phyloP scores from a whole-genome alignment of 2,329 filamentous ascomycete species.

The Paraphaeosphaeria minitans region DNA sequence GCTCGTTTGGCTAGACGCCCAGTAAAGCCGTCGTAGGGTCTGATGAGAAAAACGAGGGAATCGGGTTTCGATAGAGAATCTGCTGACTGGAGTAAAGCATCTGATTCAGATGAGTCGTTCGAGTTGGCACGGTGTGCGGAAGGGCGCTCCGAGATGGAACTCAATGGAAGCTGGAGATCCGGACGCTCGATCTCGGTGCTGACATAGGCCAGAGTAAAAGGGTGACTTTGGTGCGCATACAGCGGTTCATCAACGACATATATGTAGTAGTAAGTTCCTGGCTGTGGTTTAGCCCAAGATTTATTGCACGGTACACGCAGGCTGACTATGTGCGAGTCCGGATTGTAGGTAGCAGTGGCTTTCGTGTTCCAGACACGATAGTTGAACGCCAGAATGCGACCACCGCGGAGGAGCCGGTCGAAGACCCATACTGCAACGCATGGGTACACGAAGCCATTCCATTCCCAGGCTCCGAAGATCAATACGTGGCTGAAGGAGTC shows the following conservation, averaged over 20 bases:
- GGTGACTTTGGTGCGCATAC: constrained; percentile 56
- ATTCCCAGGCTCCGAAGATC: constrained; percentile 56
- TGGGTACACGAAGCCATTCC: constrained; percentile 57
- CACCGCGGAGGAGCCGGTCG: constrained; percentile 55
- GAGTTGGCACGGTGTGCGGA: constrained; percentile 15
- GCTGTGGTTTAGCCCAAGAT: constrained; percentile 40
- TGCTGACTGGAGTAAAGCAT: constrained; percentile 33
- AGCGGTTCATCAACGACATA: constrained; percentile 52
- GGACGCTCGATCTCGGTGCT: constrained; percentile 9
- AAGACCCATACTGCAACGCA: constrained; percentile 57
- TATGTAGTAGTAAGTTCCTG: constrained; percentile 58
- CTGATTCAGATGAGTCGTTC: constrained; percentile 30
- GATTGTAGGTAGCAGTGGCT: constrained; percentile 51
- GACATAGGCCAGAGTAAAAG: constrained; percentile 48
- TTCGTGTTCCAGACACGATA: constrained; percentile 43
- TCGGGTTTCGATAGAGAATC: not conserved
- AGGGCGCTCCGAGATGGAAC: constrained; percentile 3
- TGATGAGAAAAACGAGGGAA: constrained; percentile 54
- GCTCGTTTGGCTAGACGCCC: constrained; percentile 49
- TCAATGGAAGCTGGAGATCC: not conserved
- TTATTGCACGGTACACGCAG: constrained; percentile 52
- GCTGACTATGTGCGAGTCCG: constrained; percentile 52
- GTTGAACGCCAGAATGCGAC: constrained; percentile 54
- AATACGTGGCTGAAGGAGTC: constrained; percentile 52
- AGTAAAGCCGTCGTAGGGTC: constrained; percentile 59